Percentiles rank a stretch among this genome's conserved stretches.
phyloP scores from a whole-genome alignment of 495 filamentous ascomycete species.

The Amphirosellinia nigrospora region DNA sequence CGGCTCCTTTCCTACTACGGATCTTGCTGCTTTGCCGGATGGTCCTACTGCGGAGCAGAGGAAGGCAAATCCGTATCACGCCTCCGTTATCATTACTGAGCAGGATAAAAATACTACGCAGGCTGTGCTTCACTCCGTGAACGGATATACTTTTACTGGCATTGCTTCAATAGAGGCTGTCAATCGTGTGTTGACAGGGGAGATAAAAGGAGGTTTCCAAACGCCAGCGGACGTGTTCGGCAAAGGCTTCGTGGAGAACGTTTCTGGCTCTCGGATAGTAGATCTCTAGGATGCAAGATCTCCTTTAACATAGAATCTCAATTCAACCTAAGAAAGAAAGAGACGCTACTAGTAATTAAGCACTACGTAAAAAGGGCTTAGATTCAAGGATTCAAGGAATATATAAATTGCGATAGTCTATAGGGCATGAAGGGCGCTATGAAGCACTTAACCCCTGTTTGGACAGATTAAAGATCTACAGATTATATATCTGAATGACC shows the following conservation, averaged over 20 bases:
- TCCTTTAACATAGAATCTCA: neutral
- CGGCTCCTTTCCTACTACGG: slow-evolving; percentile 5
- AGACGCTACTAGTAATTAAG: neutral
- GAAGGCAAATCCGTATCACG: slow-evolving; percentile 6
- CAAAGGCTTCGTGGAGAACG: neutral
- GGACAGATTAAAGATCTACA: no score
- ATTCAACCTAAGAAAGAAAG: neutral
- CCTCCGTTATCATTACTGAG: slow-evolving; percentile 5
- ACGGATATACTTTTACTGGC: slow-evolving; percentile 16
- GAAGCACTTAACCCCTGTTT: no score
- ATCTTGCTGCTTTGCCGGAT: slow-evolving; percentile 5
- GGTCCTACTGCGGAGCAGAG: slow-evolving; percentile 14
- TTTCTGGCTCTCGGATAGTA: neutral
- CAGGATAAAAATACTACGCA: neutral
- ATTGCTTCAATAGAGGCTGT: slow-evolving; percentile 11
- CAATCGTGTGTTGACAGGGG: slow-evolving; percentile 1
- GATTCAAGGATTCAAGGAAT: neutral
- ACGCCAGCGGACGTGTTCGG: slow-evolving; percentile 10
- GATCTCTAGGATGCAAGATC: neutral
- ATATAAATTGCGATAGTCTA: no score
- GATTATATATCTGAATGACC: no score
- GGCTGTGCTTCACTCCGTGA: slow-evolving; percentile 16
- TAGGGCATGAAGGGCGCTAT: no score
- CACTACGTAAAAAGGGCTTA: neutral
- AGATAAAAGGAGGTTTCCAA: slow-evolving; percentile 11